These are phyloP conservation scores for Aspergillus luchuensis DNA, from an alignment of 2,329 filamentous ascomycete genomes.

Conservation along the genomic window DNA sequence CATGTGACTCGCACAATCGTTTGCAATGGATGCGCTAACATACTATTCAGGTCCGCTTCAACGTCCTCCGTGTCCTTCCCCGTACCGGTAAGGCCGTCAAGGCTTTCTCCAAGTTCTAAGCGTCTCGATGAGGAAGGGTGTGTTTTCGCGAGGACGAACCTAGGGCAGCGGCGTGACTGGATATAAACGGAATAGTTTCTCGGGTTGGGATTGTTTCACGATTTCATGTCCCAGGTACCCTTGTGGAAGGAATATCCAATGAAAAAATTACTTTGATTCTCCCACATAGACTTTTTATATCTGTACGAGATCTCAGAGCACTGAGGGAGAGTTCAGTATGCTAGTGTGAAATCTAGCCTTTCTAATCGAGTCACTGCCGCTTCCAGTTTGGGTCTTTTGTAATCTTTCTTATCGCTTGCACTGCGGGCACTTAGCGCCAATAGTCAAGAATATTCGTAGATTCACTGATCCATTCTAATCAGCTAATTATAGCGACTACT, in stretches of 20 bases:
- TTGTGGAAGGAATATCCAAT: slow-evolving; percentile 45
- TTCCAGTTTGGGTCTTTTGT: not conserved
- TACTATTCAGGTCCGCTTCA: slow-evolving; percentile 82
- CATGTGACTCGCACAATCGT: not conserved
- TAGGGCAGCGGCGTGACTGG: slow-evolving; percentile 43
- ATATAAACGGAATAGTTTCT: slow-evolving; percentile 40
- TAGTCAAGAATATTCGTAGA: not conserved
- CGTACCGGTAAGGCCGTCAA: slow-evolving; percentile 97
- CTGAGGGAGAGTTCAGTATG: not conserved
- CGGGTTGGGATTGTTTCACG: slow-evolving; percentile 43
- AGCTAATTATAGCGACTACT: no score
- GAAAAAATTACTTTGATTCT: slow-evolving; percentile 42
- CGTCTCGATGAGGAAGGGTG: slow-evolving; percentile 33
- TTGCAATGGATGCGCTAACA: slow-evolving; percentile 21
- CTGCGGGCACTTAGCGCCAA: not conserved
- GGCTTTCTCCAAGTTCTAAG: slow-evolving; percentile 98
- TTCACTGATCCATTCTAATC: no score
- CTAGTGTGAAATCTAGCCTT: not conserved
- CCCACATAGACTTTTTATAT: slow-evolving; percentile 23
- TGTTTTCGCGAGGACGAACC: slow-evolving; percentile 36
- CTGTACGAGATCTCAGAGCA: slow-evolving; percentile 25
- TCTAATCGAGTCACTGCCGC: not conserved
- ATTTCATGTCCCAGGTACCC: slow-evolving; percentile 46
- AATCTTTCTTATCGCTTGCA: not conserved
- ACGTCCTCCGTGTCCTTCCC: slow-evolving; percentile 97